Base-by-base conservation (phyloP, 208 protist genomes). In the Tritrichomonas musculus region DNA sequence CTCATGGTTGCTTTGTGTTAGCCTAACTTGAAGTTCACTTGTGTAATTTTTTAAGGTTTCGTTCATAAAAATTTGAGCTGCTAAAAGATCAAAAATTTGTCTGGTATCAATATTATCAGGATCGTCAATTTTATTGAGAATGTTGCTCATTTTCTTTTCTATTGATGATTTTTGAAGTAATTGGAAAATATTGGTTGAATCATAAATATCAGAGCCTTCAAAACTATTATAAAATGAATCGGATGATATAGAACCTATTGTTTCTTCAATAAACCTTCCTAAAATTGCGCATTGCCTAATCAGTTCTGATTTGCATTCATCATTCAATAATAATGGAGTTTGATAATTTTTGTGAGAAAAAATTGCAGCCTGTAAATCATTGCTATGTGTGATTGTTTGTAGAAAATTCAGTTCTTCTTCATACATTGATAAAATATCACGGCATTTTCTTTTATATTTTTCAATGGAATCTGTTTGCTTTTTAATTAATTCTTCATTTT, bases 21-120 rank as follows among this genome's bases (percentile, higher is more conserved):
- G 14, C n/a, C 44, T 53, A 8, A 88, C 20, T 39, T 44, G 27
- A 57, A 88, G 25, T 39, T 88, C 77, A 44, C 27, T 88, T 88
- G 77, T 27, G 39, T 88, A 88, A 88, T 88, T 88, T 17, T 88
- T 88, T 20, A 88, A 30, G 1, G 57, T 1, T 53, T 88, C 77
- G 57, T 88, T 88, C 1, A 88, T 88, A 50, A 57, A 88, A 88
- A 88, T 39, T 88, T 88, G 77, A 11, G 77, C 77, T 27, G n/a
- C 33, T 33, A 88, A 49, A 33, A 88, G 5, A 88, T 88, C 77
- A 50, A 88, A 88, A 1, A 88, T 25, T 36, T 88, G 27, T 57
- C 77, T 88, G 0, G 36, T 20, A 39, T 88, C 77, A 50, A 88
- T n/a, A 69, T 69, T 69, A 57, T 88, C 47, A 33, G 47, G 20